phyloP scores from a whole-genome alignment of 2,329 filamentous ascomycete species.

The Colletotrichum truncatum region DNA sequence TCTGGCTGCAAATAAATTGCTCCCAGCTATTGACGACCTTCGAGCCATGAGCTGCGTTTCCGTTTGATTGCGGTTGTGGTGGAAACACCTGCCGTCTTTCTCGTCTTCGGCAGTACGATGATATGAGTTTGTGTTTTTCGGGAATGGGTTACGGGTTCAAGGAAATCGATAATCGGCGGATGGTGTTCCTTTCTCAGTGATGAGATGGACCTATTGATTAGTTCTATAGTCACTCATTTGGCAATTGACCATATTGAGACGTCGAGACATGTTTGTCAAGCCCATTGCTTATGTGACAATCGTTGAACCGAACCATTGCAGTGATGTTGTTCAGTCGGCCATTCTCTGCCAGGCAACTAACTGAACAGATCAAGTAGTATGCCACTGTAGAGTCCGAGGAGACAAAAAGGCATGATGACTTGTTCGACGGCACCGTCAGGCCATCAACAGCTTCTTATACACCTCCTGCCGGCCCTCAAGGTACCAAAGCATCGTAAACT shows the following conservation, averaged over 20 bases:
- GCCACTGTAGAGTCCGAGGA: too few relatives aligned
- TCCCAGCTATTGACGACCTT: not conserved
- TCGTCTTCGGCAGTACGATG: not conserved
- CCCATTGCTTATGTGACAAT: too few relatives aligned
- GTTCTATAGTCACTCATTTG: conserved; percentile 23
- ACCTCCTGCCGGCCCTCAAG: conserved; percentile 11
- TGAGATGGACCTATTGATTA: conserved; percentile 1
- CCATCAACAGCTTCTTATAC: not conserved
- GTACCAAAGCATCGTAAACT: not conserved
- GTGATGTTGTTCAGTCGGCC: too few relatives aligned
- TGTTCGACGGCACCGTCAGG: too few relatives aligned
- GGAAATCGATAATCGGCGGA: conserved; percentile 4
- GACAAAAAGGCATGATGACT: too few relatives aligned
- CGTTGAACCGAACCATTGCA: too few relatives aligned
- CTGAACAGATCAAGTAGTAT: too few relatives aligned
- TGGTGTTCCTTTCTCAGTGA: not conserved
- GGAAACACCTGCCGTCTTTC: not conserved
- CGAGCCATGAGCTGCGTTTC: not conserved
- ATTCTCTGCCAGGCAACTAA: too few relatives aligned
- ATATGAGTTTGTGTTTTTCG: conserved; percentile 1
- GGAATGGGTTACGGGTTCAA: not conserved
- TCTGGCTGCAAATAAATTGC: conserved; percentile 24
- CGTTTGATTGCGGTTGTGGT: not conserved
- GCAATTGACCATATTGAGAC: conserved; percentile 13
- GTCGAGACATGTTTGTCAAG: not conserved